These are phyloP conservation scores for Naegleria fowleri DNA, from an alignment of 208 protist species.

Conservation along the genomic window DNA sequence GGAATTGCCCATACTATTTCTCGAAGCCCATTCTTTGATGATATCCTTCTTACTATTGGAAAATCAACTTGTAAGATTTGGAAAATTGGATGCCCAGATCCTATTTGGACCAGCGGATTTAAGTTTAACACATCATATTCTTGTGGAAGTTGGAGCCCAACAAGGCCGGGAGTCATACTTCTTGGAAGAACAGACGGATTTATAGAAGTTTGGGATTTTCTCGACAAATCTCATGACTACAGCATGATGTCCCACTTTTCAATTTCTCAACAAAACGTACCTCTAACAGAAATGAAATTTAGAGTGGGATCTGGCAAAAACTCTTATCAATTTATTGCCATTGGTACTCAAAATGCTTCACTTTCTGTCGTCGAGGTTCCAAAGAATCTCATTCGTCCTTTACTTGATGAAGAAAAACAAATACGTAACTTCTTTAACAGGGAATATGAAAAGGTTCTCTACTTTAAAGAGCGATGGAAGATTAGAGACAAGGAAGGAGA, in stretches of 20 bases:
- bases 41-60: slow-evolving; percentile 76
- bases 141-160: slow-evolving; percentile 72
- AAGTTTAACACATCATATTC: slow-evolving; percentile 51
- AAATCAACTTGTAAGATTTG: slow-evolving; percentile 78
- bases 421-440: neutral
- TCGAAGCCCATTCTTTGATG: slow-evolving; percentile 67
- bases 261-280: slow-evolving; percentile 74
- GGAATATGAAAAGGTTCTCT: neutral
- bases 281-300: slow-evolving; percentile 62
- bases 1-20: slow-evolving; percentile 66
- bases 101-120: slow-evolving; percentile 65
- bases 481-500: neutral
- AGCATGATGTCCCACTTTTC: slow-evolving; percentile 61
- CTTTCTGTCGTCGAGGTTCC: slow-evolving; percentile 78
- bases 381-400: slow-evolving; percentile 52
- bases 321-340: slow-evolving; percentile 59
- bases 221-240: slow-evolving; percentile 74
- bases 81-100: slow-evolving; percentile 58
- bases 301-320: slow-evolving; percentile 53
- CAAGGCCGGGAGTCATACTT: slow-evolving; percentile 62
- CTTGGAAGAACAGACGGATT: slow-evolving; percentile 69
- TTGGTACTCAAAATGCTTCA: slow-evolving; percentile 70
- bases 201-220: slow-evolving; percentile 76
- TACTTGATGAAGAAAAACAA: neutral
- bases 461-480: neutral